Percentiles rank a stretch among this genome's conserved stretches.
phyloP scores from a whole-genome alignment of 2,329 filamentous ascomycete genomes.

The Aspergillus brasiliensis region DNA sequence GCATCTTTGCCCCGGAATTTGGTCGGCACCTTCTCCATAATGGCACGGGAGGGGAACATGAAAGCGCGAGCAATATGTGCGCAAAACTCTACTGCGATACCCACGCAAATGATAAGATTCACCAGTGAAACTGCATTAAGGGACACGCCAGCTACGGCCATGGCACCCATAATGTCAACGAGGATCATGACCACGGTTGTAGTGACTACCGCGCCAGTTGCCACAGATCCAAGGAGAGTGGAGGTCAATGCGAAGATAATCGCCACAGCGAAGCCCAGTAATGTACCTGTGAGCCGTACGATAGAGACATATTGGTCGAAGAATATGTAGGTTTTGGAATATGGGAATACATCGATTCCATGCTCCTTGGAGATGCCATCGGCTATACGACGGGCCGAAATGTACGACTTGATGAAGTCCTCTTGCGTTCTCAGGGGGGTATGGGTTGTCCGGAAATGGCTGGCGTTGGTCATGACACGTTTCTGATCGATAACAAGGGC shows the following conservation, averaged over 20 bases:
- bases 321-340: slow-evolving; percentile 98
- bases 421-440: slow-evolving; percentile 82
- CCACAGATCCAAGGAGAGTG: slow-evolving; percentile 77
- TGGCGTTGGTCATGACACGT: slow-evolving; percentile 70
- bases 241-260: slow-evolving; percentile 83
- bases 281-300: slow-evolving; percentile 72
- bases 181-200: slow-evolving; percentile 90
- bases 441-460: slow-evolving; percentile 89
- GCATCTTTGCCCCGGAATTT: slow-evolving; percentile 81
- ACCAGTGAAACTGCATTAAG: slow-evolving; percentile 95
- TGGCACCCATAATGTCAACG: slow-evolving; percentile 89
- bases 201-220: slow-evolving; percentile 80
- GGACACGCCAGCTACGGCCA: slow-evolving; percentile 85
- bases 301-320: slow-evolving; percentile 96
- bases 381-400: slow-evolving; percentile 84
- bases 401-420: slow-evolving; percentile 91
- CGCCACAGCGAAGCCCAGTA: slow-evolving; percentile 79
- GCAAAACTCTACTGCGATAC: slow-evolving; percentile 96
- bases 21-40: slow-evolving; percentile 78
- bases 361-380: slow-evolving; percentile 71
- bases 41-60: slow-evolving; percentile 81
- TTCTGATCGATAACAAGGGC: slow-evolving; percentile 77
- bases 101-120: slow-evolving; percentile 95
- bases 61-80: slow-evolving; percentile 95
- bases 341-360: slow-evolving; percentile 85